Conservation (phyloP, 2,329 filamentous ascomycete genomes). For the Orbilia brochopaga region DNA sequence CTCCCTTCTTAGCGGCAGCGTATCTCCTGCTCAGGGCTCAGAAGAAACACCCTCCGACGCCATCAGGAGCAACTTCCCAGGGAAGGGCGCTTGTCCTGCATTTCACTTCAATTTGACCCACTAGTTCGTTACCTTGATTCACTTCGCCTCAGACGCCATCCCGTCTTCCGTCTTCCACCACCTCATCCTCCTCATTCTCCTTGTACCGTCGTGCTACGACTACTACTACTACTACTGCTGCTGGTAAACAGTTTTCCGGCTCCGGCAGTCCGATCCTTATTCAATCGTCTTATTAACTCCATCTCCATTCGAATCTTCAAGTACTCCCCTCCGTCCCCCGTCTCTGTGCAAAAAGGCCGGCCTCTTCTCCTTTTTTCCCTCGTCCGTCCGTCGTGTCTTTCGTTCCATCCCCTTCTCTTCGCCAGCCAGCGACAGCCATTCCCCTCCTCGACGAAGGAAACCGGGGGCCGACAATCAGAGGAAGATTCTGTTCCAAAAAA, state of each 20-base stretch:
- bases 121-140: too few species aligned
- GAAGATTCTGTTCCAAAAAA: neutral
- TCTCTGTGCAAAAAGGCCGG: neutral
- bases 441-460: too few species aligned
- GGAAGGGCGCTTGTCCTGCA: conserved; percentile 2
- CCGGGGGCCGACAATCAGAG: too few species aligned
- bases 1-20: too few species aligned
- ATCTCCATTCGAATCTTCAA: neutral
- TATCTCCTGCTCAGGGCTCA: too few species aligned
- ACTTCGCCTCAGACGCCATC: neutral
- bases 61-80: conserved; percentile 1
- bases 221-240: neutral
- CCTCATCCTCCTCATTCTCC: too few species aligned
- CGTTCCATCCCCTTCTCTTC: neutral
- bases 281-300: neutral
- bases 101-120: conserved; percentile 2
- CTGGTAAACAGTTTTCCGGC: conserved; percentile 3
- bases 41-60: neutral
- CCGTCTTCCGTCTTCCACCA: neutral
- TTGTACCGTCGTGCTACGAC: too few species aligned
- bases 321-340: too few species aligned
- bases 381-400: neutral
- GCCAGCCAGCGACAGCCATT: neutral
- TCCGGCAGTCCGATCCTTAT: neutral
- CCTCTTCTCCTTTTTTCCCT: neutral